Evolutionary conservation across 345 rosid species (phyloP).

Genomic region (Syzygium aqueum): DNA sequence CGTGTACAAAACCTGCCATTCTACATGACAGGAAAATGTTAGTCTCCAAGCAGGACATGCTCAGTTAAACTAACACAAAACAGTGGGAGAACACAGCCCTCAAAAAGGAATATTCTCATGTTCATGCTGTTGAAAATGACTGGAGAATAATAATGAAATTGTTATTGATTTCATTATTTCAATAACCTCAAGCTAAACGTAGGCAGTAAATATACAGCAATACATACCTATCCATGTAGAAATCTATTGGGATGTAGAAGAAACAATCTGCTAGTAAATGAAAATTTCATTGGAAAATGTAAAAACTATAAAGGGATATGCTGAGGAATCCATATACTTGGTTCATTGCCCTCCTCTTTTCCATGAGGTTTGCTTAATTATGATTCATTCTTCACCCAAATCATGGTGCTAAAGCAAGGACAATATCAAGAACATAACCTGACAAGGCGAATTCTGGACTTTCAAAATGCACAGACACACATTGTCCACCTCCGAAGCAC

Average conservation of each 20-base stretch:
- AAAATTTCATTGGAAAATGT: not conserved
- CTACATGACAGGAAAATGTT: constrained; percentile 4
- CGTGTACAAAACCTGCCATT: constrained; percentile 55
- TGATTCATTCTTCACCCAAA: not conserved
- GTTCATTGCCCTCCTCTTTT: not conserved
- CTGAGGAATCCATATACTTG: not conserved
- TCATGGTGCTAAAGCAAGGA: not conserved
- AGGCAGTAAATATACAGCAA: not conserved
- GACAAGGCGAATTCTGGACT: not conserved
- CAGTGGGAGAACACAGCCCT: accelerated
- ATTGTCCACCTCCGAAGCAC: accelerated
- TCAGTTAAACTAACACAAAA: not conserved
- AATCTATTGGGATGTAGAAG: not conserved
- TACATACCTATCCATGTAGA: too few relatives aligned
- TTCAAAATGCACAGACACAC: not conserved
- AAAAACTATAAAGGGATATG: not conserved
- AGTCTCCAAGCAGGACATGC: not conserved
- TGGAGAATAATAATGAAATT: not conserved
- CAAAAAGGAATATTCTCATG: not conserved
- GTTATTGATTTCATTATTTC: not conserved
- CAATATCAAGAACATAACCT: not conserved
- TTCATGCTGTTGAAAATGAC: not conserved
- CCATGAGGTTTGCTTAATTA: not conserved
- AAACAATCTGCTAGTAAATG: not conserved
- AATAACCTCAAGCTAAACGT: not conserved